Evolutionary conservation across 495 filamentous ascomycete genomes (phyloP).

Genomic region (Baudoinia panamericana): DNA sequence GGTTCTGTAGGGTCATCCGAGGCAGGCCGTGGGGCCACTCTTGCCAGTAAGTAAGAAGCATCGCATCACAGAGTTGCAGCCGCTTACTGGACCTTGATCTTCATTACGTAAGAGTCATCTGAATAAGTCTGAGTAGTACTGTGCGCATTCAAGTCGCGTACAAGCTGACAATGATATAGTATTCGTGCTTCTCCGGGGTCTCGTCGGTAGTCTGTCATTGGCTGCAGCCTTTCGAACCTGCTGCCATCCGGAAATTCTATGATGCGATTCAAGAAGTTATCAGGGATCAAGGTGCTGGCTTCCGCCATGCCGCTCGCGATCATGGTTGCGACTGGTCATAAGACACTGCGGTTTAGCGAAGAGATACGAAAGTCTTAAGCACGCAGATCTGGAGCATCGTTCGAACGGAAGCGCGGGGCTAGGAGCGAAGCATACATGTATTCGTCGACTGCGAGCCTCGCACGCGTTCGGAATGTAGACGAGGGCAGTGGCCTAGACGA

Average conservation of each 20-base stretch:
- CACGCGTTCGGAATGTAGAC: no score
- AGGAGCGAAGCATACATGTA: no score
- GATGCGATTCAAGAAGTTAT: slow-evolving; percentile 4
- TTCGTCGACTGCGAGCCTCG: no score
- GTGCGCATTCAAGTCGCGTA: not conserved
- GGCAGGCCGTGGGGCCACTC: slow-evolving; percentile 11
- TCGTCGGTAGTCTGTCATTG: slow-evolving; percentile 15
- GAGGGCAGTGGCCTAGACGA: no score
- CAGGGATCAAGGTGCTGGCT: not conserved
- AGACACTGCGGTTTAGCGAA: not conserved
- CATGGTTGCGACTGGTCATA: not conserved
- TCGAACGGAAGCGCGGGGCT: slow-evolving; percentile 1
- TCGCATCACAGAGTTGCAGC: not conserved
- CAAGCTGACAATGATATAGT: slow-evolving; percentile 5
- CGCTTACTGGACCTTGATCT: slow-evolving; percentile 16
- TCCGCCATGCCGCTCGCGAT: not conserved
- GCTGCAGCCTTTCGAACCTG: slow-evolving; percentile 2
- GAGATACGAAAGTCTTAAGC: not conserved
- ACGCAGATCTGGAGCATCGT: not conserved
- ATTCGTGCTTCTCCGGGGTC: slow-evolving; percentile 17
- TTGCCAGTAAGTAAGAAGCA: not conserved
- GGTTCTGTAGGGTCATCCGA: slow-evolving; percentile 7
- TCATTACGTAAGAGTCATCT: slow-evolving; percentile 10
- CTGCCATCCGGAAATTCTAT: slow-evolving; percentile 5
- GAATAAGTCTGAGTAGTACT: not conserved